These are phyloP conservation scores for Blastobotrys arbuscula DNA, from an alignment of 1,139 yeast genomes.

Conservation along the genomic window DNA sequence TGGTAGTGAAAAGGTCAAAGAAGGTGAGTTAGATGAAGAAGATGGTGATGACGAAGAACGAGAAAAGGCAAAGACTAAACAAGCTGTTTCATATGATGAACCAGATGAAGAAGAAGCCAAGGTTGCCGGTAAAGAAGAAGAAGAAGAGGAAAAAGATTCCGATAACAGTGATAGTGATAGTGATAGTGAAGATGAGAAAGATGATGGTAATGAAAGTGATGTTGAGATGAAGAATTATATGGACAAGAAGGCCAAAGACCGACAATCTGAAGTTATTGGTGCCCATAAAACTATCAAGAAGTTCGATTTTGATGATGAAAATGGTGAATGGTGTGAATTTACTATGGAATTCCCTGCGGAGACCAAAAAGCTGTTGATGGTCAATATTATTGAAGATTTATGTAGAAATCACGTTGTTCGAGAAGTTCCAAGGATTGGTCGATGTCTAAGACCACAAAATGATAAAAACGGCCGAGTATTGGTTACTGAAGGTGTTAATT, in stretches of 20 bases:
- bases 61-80: conserved; percentile 58
- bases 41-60: conserved; percentile 69
- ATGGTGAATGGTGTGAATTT: conserved; percentile 92
- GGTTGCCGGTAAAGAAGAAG: conserved; percentile 67
- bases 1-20: conserved; percentile 40
- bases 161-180: conserved; percentile 26
- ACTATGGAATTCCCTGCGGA: conserved; percentile 77
- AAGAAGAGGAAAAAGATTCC: conserved; percentile 39
- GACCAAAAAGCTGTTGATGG: conserved; percentile 93
- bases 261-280: conserved; percentile 77
- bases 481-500: conserved; percentile 97
- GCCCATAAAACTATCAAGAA: conserved; percentile 66
- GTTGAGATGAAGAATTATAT: conserved; percentile 30
- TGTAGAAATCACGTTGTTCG: conserved; percentile 90
- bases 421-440: conserved; percentile 84
- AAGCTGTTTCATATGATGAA: conserved; percentile 87
- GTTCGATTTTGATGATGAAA: conserved; percentile 83
- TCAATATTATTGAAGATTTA: conserved; percentile 87
- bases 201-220: conserved; percentile 26
- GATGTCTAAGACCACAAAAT: conserved; percentile 83
- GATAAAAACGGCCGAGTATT: conserved; percentile 56
- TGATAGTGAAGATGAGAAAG: conserved; percentile 35
- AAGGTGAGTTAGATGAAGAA: conserved; percentile 30
- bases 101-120: conserved; percentile 93
- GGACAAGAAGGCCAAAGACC: conserved; percentile 64